A percentile compares a stretch with the other conserved stretches of the same genome.
These are phyloP conservation scores for Litsea cubeba DNA, from an alignment of 164 flowering plant species.

Conservation along the genomic window DNA sequence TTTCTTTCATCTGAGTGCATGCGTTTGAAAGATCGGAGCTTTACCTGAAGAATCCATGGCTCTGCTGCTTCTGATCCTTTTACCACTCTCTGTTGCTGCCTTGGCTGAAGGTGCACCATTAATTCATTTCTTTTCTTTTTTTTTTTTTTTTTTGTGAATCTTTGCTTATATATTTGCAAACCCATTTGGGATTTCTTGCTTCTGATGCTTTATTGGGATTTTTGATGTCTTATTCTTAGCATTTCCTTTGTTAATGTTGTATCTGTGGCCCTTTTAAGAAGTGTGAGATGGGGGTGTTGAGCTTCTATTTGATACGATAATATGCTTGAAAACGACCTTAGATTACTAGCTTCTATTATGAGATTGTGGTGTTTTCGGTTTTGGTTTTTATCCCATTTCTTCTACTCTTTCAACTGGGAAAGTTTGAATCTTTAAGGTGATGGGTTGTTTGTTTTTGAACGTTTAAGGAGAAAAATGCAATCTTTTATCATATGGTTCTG, in stretches of 20 bases:
- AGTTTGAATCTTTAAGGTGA: background rate
- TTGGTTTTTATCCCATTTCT: background rate
- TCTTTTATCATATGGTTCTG: too few relatives aligned
- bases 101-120: background rate
- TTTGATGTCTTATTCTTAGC: background rate
- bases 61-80: background rate
- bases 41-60: slow-evolving; percentile 4
- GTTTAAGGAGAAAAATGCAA: background rate
- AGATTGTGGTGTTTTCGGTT: background rate
- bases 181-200: background rate
- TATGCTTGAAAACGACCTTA: background rate
- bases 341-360: background rate
- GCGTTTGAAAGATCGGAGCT: background rate
- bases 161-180: background rate
- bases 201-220: background rate
- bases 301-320: background rate
- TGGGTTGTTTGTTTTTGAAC: background rate
- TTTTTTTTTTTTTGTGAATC: background rate
- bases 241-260: background rate
- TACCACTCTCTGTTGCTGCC: background rate
- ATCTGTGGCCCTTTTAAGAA: background rate
- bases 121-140: background rate
- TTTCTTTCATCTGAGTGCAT: background rate
- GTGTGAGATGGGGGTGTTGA: background rate
- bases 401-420: background rate